Conservation (phyloP, 768 basidiomycete genomes). For the Leccinum truebloodii region DNA sequence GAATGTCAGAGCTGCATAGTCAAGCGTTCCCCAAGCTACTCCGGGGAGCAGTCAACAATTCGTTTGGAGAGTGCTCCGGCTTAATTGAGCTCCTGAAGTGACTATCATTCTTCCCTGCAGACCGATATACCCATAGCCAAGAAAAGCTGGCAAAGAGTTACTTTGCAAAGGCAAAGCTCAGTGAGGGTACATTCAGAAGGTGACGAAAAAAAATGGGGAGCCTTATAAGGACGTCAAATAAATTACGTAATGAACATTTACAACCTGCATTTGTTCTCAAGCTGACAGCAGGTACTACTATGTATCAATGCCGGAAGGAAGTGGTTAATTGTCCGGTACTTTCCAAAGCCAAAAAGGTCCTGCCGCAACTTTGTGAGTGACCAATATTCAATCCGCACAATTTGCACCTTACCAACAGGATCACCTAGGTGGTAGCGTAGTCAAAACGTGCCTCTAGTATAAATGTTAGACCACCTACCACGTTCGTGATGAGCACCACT, state of each 20-base stretch:
- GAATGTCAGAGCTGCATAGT: constrained; percentile 71
- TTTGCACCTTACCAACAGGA: constrained; percentile 54
- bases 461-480: constrained; percentile 35
- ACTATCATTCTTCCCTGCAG: constrained; percentile 44
- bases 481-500: constrained; percentile 59
- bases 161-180: constrained; percentile 39
- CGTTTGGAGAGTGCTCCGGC: constrained; percentile 67
- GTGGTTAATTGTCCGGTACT: constrained; percentile 41
- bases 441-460: background rate
- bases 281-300: background rate
- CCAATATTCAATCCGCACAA: background rate
- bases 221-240: background rate
- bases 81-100: constrained; percentile 63
- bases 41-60: constrained; percentile 36
- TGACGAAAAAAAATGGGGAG: background rate
- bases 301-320: constrained; percentile 30
- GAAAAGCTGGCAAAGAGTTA: constrained; percentile 53
- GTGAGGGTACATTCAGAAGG: constrained; percentile 19
- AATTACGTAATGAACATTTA: constrained; percentile 20
- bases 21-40: constrained; percentile 60
- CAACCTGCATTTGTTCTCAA: background rate
- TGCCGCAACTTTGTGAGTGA: constrained; percentile 23
- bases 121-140: constrained; percentile 54
- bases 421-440: constrained; percentile 44
- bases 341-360: constrained; percentile 79